These are phyloP conservation scores for Magnaporthiopsis poae DNA, from an alignment of 2,329 filamentous ascomycete genomes.

Conservation along the genomic window DNA sequence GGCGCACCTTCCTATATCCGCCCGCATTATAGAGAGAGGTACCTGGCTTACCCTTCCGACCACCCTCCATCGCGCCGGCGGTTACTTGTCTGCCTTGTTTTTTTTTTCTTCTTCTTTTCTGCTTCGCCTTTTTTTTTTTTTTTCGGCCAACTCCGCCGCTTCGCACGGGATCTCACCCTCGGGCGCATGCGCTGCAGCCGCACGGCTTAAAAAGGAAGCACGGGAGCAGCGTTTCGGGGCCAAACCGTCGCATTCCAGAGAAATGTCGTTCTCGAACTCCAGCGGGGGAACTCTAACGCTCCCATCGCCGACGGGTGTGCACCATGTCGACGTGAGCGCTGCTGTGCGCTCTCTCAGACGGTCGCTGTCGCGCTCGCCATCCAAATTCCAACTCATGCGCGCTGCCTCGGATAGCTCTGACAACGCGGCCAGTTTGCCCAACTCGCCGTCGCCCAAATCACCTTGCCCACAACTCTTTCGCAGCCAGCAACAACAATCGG, in stretches of 20 bases:
- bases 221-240: neutral
- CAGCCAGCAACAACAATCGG: slow-evolving; percentile 10
- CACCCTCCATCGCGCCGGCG: neutral
- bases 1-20: neutral
- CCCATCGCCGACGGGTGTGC: slow-evolving; percentile 73
- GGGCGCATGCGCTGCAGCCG: neutral
- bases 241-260: slow-evolving; percentile 16
- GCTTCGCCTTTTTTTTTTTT: no score
- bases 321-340: slow-evolving; percentile 72
- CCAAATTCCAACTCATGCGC: slow-evolving; percentile 63
- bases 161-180: neutral
- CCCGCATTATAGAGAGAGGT: neutral
- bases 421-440: slow-evolving; percentile 46
- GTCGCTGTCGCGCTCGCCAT: slow-evolving; percentile 87
- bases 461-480: slow-evolving; percentile 31
- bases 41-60: neutral
- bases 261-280: slow-evolving; percentile 50
- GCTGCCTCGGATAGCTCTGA: slow-evolving; percentile 38
- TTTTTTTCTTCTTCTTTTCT: neutral
- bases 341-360: slow-evolving; percentile 75
- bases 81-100: no score
- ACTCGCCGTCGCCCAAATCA: slow-evolving; percentile 42
- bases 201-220: neutral
- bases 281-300: slow-evolving; percentile 72
- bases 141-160: neutral